phyloP scores from a whole-genome alignment of 1,284 basidiomycete species.

The Cryptococcus sp. region DNA sequence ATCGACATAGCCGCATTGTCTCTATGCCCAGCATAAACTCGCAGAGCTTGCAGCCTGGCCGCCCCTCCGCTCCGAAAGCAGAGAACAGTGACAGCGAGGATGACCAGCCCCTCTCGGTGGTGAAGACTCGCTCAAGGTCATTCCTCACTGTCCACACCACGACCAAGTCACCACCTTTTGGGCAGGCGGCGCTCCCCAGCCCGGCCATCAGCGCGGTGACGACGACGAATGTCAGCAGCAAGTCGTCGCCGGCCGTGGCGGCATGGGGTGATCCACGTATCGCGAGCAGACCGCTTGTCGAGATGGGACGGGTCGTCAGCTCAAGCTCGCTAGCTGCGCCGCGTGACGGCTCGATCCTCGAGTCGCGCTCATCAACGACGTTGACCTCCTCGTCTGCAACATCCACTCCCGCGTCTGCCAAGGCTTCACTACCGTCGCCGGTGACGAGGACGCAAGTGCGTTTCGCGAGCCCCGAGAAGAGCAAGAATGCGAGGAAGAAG shows the following conservation, averaged over 20 bases:
- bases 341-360: no score
- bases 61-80: background rate
- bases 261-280: background rate
- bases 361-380: no score
- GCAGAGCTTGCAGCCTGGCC: background rate
- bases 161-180: background rate
- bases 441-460: background rate
- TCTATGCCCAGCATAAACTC: conserved; percentile 2
- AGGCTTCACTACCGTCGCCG: background rate
- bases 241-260: conserved; percentile 2
- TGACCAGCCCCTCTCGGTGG: conserved; percentile 16
- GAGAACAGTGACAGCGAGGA: conserved; percentile 2
- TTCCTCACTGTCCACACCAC: background rate
- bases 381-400: background rate
- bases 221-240: background rate
- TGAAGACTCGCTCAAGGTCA: conserved; percentile 10
- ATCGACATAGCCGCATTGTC: conserved; percentile 2
- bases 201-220: background rate
- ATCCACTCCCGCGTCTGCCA: background rate
- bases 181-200: background rate
- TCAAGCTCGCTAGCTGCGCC: no score
- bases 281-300: no score
- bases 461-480: conserved; percentile 1
- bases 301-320: no score
- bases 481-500: background rate